Evolutionary conservation across 768 basidiomycete genomes (phyloP), one percentile per base, ranked within the genome.

Genomic region (Russula griseocarnosa): DNA sequence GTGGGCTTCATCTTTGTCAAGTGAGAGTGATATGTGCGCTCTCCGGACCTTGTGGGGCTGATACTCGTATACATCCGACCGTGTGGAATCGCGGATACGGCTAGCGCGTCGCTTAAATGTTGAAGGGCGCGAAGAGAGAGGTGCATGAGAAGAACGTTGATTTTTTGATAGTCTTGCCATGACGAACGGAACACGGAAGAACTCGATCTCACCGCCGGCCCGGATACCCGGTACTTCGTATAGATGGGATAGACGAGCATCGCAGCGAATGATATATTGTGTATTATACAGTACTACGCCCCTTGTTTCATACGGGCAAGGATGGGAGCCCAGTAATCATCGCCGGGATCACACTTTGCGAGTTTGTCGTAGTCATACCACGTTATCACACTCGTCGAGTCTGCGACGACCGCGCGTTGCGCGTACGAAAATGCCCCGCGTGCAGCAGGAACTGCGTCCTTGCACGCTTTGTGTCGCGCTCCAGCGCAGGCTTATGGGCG

Each of bases 301-400:
- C 13, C 36, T 36, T 42, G 51, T 26, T 46, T 61, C 66, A 73
- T 74, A 55, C 74, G 63, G 38, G 69, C 61, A 26, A 70, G 55
- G n/a, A 76, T 51, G 8, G 75, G 75, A 38, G 76, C 74, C 70
- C 76, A 75, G 5, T 76, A 73, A 40, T 77, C 76, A 61, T 83
- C 79, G 0, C 83, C 84, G 7, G 88, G 87, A 68, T 81, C 80
- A 64, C 82, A 83, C 73, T 88, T 90, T 73, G 74, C 79, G 58
- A 88, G 78, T 20, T 67, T 76, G 61, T 88, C 85, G 66, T 91
- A 90, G 71, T 91, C 86, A 65, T 89, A 91, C 89, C 89, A 91
- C 10, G 89, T 88, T 22, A 88, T 70, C 3, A 80, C 78, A 61
- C 85, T 82, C 67, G 84, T 82, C 3, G 86, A 83, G 63, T 84